These are phyloP conservation scores for Infundibulicybe gibba DNA, from an alignment of 768 basidiomycete species.

Conservation along the genomic window DNA sequence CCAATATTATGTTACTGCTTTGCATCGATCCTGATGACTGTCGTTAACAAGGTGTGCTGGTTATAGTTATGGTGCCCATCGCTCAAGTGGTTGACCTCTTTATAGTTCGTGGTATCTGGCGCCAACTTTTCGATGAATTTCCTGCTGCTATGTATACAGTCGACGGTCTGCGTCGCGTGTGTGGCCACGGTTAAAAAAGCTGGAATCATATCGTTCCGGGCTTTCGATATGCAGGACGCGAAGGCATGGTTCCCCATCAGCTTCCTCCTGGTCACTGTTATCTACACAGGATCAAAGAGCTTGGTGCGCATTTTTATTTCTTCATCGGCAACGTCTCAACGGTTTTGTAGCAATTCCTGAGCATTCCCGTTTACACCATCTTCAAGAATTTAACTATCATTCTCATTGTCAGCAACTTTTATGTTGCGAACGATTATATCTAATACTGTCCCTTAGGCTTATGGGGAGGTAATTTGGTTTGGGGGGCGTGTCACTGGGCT, in stretches of 20 bases:
- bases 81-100: no score
- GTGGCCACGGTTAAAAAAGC: constrained; percentile 71
- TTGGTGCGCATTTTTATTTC: constrained; percentile 55
- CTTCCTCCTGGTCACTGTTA: constrained; percentile 86
- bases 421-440: background rate
- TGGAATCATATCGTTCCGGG: constrained; percentile 80
- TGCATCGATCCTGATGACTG: constrained; percentile 94
- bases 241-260: constrained; percentile 95
- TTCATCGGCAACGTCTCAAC: background rate
- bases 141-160: constrained; percentile 88
- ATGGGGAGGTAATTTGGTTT: constrained; percentile 98
- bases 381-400: constrained; percentile 99
- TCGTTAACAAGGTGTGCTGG: constrained; percentile 83
- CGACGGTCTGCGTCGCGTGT: constrained; percentile 78
- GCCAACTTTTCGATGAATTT: constrained; percentile 96
- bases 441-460: constrained; percentile 54
- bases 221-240: constrained; percentile 80
- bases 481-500: constrained; percentile 84
- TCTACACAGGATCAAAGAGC: constrained; percentile 97
- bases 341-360: constrained; percentile 82
- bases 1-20: constrained; percentile 88
- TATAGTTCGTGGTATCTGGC: constrained; percentile 92
- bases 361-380: constrained; percentile 97
- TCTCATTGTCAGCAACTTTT: constrained; percentile 67
- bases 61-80: background rate